Conservation (phyloP, 352 stramenopile species). For the Globisporangium paddicum region DNA sequence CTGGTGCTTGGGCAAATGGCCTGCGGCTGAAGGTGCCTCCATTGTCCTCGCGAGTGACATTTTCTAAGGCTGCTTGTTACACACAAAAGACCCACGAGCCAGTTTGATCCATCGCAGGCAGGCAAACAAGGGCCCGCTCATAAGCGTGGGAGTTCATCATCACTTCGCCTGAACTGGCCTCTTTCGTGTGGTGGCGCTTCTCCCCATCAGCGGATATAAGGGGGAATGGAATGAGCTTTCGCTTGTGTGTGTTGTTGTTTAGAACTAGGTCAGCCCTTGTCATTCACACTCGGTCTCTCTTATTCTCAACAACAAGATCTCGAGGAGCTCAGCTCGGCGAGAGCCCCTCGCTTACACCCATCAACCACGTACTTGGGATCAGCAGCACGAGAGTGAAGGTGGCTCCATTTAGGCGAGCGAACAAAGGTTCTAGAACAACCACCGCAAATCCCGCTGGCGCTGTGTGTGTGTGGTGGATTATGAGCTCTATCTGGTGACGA, state of each 20-base stretch:
- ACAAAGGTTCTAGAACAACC: conserved; percentile 5
- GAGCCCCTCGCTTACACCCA: neutral
- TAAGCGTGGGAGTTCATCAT: neutral
- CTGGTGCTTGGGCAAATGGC: neutral
- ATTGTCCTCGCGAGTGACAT: neutral
- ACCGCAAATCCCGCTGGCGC: neutral
- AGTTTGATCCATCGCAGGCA: neutral
- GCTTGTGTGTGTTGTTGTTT: neutral
- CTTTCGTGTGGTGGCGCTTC: neutral
- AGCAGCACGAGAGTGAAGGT: conserved; percentile 3
- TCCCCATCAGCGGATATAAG: neutral
- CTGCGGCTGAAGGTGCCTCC: neutral
- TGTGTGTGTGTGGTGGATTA: no score
- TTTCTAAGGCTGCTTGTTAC: neutral
- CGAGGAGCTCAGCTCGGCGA: neutral
- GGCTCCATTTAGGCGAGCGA: conserved; percentile 5
- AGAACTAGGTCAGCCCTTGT: neutral
- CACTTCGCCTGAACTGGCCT: neutral
- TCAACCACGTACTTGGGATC: neutral
- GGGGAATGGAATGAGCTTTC: neutral
- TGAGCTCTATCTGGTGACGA: neutral
- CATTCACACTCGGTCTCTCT: neutral
- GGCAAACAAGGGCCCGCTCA: no score
- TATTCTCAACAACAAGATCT: no score
- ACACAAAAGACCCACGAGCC: neutral